These are phyloP conservation scores for Diaporthe sp. DNA, from an alignment of 2,329 filamentous ascomycete genomes.

Conservation along the genomic window DNA sequence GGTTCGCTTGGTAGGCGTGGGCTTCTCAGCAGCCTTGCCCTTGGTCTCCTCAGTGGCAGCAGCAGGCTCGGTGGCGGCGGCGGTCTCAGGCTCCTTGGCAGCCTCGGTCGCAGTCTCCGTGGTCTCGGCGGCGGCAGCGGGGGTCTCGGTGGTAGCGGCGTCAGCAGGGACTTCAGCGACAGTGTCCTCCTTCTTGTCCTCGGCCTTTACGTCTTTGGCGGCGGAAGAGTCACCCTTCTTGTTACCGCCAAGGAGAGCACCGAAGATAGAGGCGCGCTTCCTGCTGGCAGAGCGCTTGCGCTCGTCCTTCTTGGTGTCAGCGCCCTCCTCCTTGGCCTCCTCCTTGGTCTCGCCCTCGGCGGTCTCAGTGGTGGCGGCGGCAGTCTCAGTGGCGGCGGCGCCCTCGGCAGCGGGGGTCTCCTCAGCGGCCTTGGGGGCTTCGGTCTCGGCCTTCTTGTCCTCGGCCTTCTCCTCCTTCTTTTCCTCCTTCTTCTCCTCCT, in stretches of 20 bases:
- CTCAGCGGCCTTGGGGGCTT: slow-evolving; percentile 50
- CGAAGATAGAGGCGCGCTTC: slow-evolving; percentile 77
- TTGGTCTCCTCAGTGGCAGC: slow-evolving; percentile 50
- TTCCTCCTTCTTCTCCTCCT: slow-evolving; percentile 64
- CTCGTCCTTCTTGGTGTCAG: slow-evolving; percentile 69
- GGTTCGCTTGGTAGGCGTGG: slow-evolving; percentile 65
- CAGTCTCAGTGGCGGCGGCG: slow-evolving; percentile 47
- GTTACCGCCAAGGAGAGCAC: slow-evolving; percentile 69
- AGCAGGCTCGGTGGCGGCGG: slow-evolving; percentile 48
- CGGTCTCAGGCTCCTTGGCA: slow-evolving; percentile 43
- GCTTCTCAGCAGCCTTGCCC: slow-evolving; percentile 56
- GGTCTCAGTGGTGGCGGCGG: slow-evolving; percentile 51
- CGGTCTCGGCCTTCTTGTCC: slow-evolving; percentile 49
- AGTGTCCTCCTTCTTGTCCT: slow-evolving; percentile 47
- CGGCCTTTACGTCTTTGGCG: slow-evolving; percentile 52
- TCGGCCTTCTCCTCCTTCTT: slow-evolving; percentile 53
- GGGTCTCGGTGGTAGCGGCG: slow-evolving; percentile 49
- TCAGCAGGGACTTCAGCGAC: slow-evolving; percentile 44
- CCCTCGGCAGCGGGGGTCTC: slow-evolving; percentile 51
- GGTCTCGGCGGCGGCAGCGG: slow-evolving; percentile 49
- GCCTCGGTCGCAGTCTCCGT: slow-evolving; percentile 32
- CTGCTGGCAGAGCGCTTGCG: slow-evolving; percentile 74
- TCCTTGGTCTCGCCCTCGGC: slow-evolving; percentile 47
- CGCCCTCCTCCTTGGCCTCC: slow-evolving; percentile 54
- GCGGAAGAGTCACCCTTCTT: slow-evolving; percentile 59